Conservation (phyloP, 805 yeast species). For the Lipomyces sp. region DNA sequence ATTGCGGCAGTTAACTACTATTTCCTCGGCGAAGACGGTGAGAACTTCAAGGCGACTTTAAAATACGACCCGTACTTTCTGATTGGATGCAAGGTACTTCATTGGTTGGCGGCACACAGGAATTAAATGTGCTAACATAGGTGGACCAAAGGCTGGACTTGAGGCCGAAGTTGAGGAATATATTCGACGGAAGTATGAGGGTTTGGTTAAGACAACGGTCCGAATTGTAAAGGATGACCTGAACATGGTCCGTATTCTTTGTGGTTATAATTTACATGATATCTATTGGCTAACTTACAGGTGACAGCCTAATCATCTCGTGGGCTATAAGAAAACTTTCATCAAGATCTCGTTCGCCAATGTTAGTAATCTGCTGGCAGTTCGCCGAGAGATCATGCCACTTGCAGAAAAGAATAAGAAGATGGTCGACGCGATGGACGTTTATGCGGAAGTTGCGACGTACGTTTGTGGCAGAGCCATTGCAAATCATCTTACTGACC, state of each 20-base stretch:
- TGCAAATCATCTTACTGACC: conserved; percentile 30
- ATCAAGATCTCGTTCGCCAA: conserved; percentile 76
- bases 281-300: not conserved
- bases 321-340: conserved; percentile 70
- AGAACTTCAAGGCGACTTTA: conserved; percentile 84
- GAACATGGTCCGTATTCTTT: conserved; percentile 48
- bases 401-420: conserved; percentile 69
- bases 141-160: conserved; percentile 42
- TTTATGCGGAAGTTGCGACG: conserved; percentile 63
- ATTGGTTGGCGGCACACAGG: not conserved
- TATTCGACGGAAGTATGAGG: conserved; percentile 68
- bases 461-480: conserved; percentile 37
- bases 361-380: conserved; percentile 71
- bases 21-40: conserved; percentile 95
- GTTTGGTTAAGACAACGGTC: conserved; percentile 59
- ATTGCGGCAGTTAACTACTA: conserved; percentile 91
- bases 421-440: conserved; percentile 65
- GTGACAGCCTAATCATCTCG: conserved; percentile 72
- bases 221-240: conserved; percentile 78
- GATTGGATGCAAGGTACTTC: conserved; percentile 60
- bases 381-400: conserved; percentile 71
- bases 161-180: conserved; percentile 87
- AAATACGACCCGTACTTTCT: conserved; percentile 88
- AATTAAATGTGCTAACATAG: not conserved
- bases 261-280: not conserved